These are phyloP conservation scores for Melaleuca quinquenervia DNA, from an alignment of 345 rosid species.

Conservation along the genomic window DNA sequence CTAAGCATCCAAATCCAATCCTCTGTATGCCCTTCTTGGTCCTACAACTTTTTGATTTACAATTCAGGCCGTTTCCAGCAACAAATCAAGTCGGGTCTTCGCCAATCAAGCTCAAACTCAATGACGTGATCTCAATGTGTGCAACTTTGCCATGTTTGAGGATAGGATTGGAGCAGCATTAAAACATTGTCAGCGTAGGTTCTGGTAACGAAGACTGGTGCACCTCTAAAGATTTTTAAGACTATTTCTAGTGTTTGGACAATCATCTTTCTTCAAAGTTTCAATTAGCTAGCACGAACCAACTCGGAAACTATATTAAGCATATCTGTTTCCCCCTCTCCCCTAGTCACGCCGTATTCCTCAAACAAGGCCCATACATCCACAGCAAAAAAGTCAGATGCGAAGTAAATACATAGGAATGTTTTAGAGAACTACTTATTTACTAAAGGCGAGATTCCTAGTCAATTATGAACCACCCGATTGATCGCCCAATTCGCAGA, in stretches of 20 bases:
- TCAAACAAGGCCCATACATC: neutral
- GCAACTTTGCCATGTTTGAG: neutral
- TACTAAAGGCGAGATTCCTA: neutral
- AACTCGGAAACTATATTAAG: neutral
- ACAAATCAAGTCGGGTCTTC: neutral
- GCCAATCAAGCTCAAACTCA: neutral
- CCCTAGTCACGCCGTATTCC: neutral
- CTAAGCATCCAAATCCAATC: neutral
- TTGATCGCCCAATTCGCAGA: neutral
- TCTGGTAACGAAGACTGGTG: neutral
- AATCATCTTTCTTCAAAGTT: neutral
- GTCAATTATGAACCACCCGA: neutral
- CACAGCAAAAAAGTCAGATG: neutral
- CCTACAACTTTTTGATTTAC: neutral
- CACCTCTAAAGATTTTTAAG: neutral
- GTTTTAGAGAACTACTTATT: neutral
- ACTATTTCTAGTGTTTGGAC: neutral
- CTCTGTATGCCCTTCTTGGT: neutral
- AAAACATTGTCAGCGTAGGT: neutral
- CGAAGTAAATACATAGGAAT: neutral
- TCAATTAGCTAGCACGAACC: neutral
- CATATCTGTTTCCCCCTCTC: neutral
- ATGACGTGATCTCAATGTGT: neutral
- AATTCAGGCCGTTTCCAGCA: neutral
- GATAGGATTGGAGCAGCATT: neutral